Conservation (phyloP, 768 basidiomycete species). For the Cystobasidium onofrii region DNA sequence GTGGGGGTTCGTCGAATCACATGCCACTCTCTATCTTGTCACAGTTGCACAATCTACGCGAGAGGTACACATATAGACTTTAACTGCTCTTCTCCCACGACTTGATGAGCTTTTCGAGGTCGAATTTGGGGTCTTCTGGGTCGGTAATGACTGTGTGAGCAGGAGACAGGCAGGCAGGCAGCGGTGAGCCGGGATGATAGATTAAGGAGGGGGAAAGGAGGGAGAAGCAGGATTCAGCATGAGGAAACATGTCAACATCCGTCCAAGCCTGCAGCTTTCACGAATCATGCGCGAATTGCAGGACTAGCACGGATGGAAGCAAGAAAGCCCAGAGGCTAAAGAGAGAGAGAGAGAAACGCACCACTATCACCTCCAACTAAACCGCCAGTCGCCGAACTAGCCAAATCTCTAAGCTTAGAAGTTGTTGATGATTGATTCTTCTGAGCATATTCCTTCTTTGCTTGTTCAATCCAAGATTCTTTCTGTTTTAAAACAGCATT, state of each 20-base stretch:
- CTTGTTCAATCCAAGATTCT: conserved; percentile 69
- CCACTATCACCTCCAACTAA: conserved; percentile 46
- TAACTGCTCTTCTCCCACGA: conserved; percentile 37
- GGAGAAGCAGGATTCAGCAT: not conserved
- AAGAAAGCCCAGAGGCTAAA: not conserved
- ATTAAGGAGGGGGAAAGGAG: not conserved
- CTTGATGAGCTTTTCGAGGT: conserved; percentile 72
- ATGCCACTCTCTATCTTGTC: not conserved
- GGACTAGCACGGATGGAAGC: not conserved
- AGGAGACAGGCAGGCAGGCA: not conserved
- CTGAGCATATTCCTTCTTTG: conserved; percentile 75
- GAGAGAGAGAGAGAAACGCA: conserved; percentile 37
- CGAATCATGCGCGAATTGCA: not conserved
- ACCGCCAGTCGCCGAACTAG: not conserved
- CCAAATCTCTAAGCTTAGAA: not conserved
- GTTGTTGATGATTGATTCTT: conserved; percentile 52
- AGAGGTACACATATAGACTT: too few species aligned
- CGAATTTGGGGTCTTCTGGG: conserved; percentile 90
- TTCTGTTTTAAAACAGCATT: conserved; percentile 64
- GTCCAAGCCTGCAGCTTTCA: too few species aligned
- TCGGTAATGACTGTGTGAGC: conserved; percentile 79
- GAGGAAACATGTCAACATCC: too few species aligned
- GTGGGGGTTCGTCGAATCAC: not conserved
- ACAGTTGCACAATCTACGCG: not conserved
- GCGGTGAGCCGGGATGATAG: not conserved